Evolutionary conservation across 2,329 filamentous ascomycete species (phyloP).

Genomic region (Penicillium sp.): DNA sequence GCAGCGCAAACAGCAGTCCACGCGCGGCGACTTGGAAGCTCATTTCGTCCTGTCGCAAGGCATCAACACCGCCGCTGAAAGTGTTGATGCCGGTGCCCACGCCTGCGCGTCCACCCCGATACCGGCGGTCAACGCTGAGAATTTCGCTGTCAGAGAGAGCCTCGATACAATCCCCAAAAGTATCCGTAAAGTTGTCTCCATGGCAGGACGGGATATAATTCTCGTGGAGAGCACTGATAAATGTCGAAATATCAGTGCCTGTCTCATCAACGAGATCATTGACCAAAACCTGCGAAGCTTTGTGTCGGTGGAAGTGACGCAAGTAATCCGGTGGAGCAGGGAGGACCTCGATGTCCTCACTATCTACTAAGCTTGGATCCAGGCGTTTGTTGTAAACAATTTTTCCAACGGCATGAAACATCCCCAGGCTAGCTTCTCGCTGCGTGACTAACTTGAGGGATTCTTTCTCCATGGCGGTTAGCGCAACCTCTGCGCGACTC

Average conservation of each 20-base stretch:
- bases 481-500: conserved; percentile 43
- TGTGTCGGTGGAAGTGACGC: conserved; percentile 59
- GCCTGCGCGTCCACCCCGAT: conserved; percentile 47
- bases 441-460: conserved; percentile 80
- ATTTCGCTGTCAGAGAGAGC: conserved; percentile 85
- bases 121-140: conserved; percentile 64
- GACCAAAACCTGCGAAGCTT: conserved; percentile 65
- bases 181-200: conserved; percentile 68
- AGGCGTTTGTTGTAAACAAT: conserved; percentile 94
- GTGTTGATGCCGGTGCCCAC: conserved; percentile 61
- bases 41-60: conserved; percentile 88
- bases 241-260: conserved; percentile 87
- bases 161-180: conserved; percentile 82
- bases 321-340: conserved; percentile 64
- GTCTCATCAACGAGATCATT: conserved; percentile 88
- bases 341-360: conserved; percentile 41
- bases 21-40: conserved; percentile 88
- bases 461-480: conserved; percentile 78
- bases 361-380: conserved; percentile 44
- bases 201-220: conserved; percentile 86
- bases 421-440: conserved; percentile 84
- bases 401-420: conserved; percentile 95
- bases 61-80: conserved; percentile 51
- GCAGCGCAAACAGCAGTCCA: conserved; percentile 81
- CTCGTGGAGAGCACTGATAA: conserved; percentile 86